Evolutionary conservation across 1,139 yeast genomes (phyloP).

Genomic region (Geotrichum reessii): DNA sequence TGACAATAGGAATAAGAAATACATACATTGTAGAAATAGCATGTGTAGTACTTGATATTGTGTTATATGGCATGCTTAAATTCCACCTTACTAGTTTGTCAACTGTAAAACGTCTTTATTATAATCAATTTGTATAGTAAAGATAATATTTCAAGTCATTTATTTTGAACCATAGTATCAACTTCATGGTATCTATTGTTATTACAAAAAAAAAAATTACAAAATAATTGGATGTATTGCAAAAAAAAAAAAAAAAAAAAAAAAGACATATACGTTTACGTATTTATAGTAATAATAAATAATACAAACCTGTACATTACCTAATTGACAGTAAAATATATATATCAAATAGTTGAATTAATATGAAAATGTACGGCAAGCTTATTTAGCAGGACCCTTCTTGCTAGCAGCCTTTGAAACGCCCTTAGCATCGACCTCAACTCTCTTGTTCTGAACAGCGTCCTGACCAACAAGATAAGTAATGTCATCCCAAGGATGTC

Average conservation of each 20-base stretch:
- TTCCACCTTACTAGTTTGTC: too few species aligned
- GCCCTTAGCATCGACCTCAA: slow-evolving; percentile 36
- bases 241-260: not conserved
- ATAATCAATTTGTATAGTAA: too few species aligned
- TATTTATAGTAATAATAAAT: not conserved
- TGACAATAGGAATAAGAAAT: too few species aligned
- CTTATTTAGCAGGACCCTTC: slow-evolving; percentile 7
- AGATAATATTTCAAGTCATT: too few species aligned
- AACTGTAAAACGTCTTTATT: too few species aligned
- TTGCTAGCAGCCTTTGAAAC: slow-evolving; percentile 29
- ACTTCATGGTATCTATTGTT: too few species aligned
- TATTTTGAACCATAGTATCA: too few species aligned
- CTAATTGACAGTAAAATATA: not conserved
- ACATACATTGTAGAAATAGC: too few species aligned
- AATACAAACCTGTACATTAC: not conserved
- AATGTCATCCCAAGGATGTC: slow-evolving; percentile 48
- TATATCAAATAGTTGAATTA: not conserved
- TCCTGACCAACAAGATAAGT: slow-evolving; percentile 41
- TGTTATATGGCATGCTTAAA: too few species aligned
- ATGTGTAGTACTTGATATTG: too few species aligned
- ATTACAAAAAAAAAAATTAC: too few species aligned
- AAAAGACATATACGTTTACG: not conserved
- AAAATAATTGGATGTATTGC: not conserved
- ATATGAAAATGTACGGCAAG: not conserved
- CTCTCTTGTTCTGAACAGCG: slow-evolving; percentile 34